A percentile compares a stretch with the other conserved stretches of the same genome.
Conservation (phyloP, 2,329 filamentous ascomycete genomes). For the Fusarium sp. region DNA sequence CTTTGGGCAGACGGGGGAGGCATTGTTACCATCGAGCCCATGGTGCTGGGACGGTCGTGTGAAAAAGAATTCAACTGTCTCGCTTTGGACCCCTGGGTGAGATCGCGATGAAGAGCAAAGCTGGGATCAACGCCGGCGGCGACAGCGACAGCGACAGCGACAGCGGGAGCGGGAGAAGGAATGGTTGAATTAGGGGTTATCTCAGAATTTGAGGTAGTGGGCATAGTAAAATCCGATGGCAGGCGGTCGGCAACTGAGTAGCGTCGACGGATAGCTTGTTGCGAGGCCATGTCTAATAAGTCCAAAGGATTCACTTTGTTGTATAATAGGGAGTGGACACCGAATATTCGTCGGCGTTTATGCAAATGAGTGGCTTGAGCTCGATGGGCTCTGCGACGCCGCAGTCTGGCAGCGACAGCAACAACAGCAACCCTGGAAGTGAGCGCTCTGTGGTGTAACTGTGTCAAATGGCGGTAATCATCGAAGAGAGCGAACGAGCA, state of each 20-base stretch:
- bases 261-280: conserved; percentile 55
- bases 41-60: conserved; percentile 33
- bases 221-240: conserved; percentile 44
- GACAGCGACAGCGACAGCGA: conserved; percentile 13
- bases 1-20: conserved; percentile 52
- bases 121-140: conserved; percentile 22
- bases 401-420: conserved; percentile 54
- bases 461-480: conserved; percentile 57
- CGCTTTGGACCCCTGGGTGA: conserved; percentile 23
- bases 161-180: conserved; percentile 14
- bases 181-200: conserved; percentile 25
- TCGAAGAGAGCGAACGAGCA: conserved; percentile 59
- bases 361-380: conserved; percentile 53
- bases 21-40: conserved; percentile 44
- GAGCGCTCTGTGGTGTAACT: conserved; percentile 54
- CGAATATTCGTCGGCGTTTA: conserved; percentile 50
- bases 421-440: conserved; percentile 56
- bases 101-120: conserved; percentile 28
- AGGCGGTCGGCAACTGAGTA: conserved; percentile 53
- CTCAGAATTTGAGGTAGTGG: conserved; percentile 36
- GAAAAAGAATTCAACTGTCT: conserved; percentile 23
- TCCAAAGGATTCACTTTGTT: conserved; percentile 44
- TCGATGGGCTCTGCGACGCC: conserved; percentile 52
- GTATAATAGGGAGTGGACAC: conserved; percentile 47
- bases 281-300: conserved; percentile 49